Evolutionary conservation across 805 yeast species (phyloP), one percentile per base, ranked within the genome.

Genomic region (Wickerhamomyces sydowiorum): DNA sequence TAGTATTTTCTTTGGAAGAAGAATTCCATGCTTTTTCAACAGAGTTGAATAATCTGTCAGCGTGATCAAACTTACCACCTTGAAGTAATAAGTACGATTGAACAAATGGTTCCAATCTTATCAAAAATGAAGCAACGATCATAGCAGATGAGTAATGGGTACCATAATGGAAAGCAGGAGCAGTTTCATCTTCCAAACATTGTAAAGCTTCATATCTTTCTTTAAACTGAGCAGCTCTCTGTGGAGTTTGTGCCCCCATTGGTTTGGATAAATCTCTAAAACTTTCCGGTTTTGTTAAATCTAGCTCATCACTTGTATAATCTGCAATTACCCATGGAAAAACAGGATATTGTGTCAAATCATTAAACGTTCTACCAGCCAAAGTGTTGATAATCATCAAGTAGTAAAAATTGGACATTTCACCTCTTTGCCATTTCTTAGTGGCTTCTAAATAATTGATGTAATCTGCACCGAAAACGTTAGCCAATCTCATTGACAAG

Each of bases 131-230:
- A 0, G 95, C 74, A 2, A 87, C 96, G 55, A 88, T 87, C 96
- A 88, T 89, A 0, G 96, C 95, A 0, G 95, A 86, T 0, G 96
- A 87, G 57, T 88, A 88, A 59, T 88, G 96, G 0, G 96, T 89
- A 2, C 96, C 96, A 54, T 88, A 88, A 58, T 88, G 96, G 60
- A 88, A 88, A 0, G 96, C 86, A 0, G 89, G 88, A 0, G 87
- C 68, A 5, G 64, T 54, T 0, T 62, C 67, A 48, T 83, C 89
- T 15, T 73, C 52, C 43, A 88, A 65, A 41, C 84, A 78, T 19
- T 66, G 72, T 20, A 86, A 62, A 0, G 95, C 89, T 18, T 82
- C 82, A 52, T 71, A 89, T 40, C 96, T 62, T 42, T 86, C 93
- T 37, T 67, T 64, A 52, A 87, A 88, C 52, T 78, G 78, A 1